phyloP scores from a whole-genome alignment of 257 asterid genomes.

The Solanum tacnaense region DNA sequence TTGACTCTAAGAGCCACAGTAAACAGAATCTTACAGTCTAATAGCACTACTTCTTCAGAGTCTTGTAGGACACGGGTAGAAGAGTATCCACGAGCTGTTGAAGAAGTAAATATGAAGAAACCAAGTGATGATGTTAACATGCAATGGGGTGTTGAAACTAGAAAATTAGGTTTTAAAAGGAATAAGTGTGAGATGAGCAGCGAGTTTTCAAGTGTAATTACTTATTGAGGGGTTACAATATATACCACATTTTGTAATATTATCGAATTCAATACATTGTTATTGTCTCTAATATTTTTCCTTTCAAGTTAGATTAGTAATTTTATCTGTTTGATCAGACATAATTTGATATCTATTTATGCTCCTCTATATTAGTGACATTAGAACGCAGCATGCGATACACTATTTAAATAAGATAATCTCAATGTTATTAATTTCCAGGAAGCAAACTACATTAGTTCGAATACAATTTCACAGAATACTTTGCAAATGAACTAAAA shows the following conservation, averaged over 20 bases:
- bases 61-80: too few species aligned
- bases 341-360: neutral
- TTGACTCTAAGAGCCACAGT: conserved; percentile 80
- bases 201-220: neutral
- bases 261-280: neutral
- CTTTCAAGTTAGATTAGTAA: neutral
- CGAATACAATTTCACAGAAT: neutral
- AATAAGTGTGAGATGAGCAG: neutral
- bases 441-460: neutral
- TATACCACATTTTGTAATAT: neutral
- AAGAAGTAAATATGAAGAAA: conserved; percentile 85
- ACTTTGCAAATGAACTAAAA: neutral
- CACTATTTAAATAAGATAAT: neutral
- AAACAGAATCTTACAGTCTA: conserved; percentile 60
- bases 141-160: conserved; percentile 48
- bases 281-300: neutral
- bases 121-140: conserved; percentile 44
- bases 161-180: neutral
- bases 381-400: neutral
- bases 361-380: neutral
- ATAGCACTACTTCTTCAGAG: conserved; percentile 44
- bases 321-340: neutral
- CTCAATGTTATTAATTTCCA: neutral
- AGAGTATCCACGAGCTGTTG: conserved; percentile 45
- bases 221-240: neutral